Conservation (phyloP, 176 grass and related monocot genomes). For the Oryza australiensis region DNA sequence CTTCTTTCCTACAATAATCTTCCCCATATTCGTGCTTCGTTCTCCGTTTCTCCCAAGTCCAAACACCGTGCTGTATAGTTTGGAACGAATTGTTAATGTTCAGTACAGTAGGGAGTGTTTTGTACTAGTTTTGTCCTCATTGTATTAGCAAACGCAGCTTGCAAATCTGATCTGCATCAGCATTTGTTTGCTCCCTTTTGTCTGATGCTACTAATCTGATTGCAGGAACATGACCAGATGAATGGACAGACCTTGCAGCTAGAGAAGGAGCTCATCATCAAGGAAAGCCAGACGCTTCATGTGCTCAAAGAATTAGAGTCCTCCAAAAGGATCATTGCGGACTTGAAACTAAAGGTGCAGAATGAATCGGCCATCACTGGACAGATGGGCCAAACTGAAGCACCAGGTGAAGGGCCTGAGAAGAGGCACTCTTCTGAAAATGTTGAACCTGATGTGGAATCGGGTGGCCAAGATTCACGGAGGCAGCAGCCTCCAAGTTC, state of each 20-base stretch:
- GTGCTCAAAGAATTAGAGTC: constrained; percentile 64
- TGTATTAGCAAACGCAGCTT: background rate
- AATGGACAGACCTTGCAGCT: constrained; percentile 54
- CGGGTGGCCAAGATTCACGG: background rate
- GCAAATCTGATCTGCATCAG: background rate
- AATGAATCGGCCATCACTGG: constrained; percentile 28
- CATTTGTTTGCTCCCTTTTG: background rate
- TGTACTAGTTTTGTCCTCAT: background rate
- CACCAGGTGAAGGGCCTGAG: background rate
- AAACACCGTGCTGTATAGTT: background rate
- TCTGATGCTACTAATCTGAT: background rate
- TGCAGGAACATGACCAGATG: constrained; percentile 40
- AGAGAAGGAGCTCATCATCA: constrained; percentile 72
- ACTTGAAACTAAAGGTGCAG: constrained; percentile 64
- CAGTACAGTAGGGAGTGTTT: background rate
- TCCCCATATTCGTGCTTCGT: background rate
- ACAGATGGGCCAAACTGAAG: background rate
- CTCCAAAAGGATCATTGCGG: constrained; percentile 62
- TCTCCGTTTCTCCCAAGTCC: background rate
- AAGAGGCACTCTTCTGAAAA: background rate
- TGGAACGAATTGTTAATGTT: background rate
- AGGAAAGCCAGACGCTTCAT: constrained; percentile 67
- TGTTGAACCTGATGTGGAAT: background rate
- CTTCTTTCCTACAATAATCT: background rate
- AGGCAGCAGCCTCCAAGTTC: constrained; percentile 10